Base-by-base conservation (phyloP, 1,284 basidiomycete species). In the Fomitiporia mediterranea region DNA sequence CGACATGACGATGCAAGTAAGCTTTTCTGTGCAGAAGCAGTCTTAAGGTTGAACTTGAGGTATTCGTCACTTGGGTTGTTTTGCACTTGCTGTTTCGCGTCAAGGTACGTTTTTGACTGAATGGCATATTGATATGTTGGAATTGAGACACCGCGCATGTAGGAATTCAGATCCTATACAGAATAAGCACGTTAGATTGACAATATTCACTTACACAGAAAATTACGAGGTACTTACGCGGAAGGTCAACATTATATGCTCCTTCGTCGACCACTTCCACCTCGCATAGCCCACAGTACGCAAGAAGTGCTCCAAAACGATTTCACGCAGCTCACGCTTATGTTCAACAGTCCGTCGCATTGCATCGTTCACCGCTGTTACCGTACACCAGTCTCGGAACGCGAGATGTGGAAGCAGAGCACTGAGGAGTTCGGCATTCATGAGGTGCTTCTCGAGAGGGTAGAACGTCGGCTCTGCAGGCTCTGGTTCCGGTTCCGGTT, bases 141-240 rank as follows among this genome's bases (percentile, higher is more conserved):
- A 38, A 87, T 78, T 5, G 82, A 83, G 1, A 91, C 84, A 2
- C 86, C 86, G 51, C 82, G 78, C 79, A 91, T 83, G 64, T 91
- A 92, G 50, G 83, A 77, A 63, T 80, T 79, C 37, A 92, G 74
- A 67, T 91, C 89, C 84, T 89, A 59, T 35, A 15, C 23, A 15
- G 56, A 23, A 55, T 34, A 25, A 55, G 64, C 21, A 60, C 48
- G 2, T 50, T 58, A 53, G 59, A 11, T 61, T 35, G 37, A 6
- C 3, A 17, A 4, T 15, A 30, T 15, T 2, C 7, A n/a, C 11
- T 8, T 34, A 46, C 11, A 23, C 13, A 15, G 15, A 17, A 11
- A 30, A 13, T 6, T 50, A 30, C 43, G 25, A 40, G 2, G 60
- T 34, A 69, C 79, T 58, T 59, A 83, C 86, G 72, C 80, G 74